These are phyloP conservation scores for Crucibulum laeve DNA, from an alignment of 768 basidiomycete species.

Conservation along the genomic window DNA sequence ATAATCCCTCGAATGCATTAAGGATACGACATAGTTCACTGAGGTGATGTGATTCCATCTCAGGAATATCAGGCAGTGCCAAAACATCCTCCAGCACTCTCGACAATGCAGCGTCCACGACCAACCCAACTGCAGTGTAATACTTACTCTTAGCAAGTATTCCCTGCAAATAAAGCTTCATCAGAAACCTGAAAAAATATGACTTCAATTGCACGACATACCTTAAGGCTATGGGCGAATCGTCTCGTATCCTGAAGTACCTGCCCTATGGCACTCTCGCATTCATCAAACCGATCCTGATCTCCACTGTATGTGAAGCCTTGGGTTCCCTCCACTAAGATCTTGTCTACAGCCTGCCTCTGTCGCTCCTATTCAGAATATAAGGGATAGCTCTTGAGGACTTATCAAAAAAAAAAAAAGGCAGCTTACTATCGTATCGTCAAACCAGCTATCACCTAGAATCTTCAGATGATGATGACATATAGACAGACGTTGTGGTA, in stretches of 20 bases:
- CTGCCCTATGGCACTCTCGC: constrained; percentile 62
- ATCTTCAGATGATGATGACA: constrained; percentile 45
- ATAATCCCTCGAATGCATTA: constrained; percentile 75
- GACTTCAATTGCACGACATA: constrained; percentile 33
- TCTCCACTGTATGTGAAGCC: constrained; percentile 69
- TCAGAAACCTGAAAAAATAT: background rate
- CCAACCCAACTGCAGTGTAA: constrained; percentile 63
- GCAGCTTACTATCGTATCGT: constrained; percentile 63
- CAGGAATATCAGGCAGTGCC: constrained; percentile 80
- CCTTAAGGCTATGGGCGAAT: constrained; percentile 70
- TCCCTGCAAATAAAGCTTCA: constrained; percentile 34
- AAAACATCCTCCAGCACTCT: constrained; percentile 71
- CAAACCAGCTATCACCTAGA: constrained; percentile 66
- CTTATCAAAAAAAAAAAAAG: constrained; percentile 7
- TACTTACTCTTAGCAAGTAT: constrained; percentile 70
- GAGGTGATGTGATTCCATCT: constrained; percentile 77
- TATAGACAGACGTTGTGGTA: constrained; percentile 44
- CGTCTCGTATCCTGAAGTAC: constrained; percentile 60
- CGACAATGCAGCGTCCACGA: constrained; percentile 65
- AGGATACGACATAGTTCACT: constrained; percentile 81
- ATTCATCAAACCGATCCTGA: constrained; percentile 73
- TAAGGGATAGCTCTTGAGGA: background rate
- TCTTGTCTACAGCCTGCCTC: constrained; percentile 34
- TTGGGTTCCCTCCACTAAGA: constrained; percentile 47
- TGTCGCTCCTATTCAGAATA: constrained; percentile 40